Evolutionary conservation across 2,329 filamentous ascomycete species (phyloP).

Genomic region (Fusarium citri): DNA sequence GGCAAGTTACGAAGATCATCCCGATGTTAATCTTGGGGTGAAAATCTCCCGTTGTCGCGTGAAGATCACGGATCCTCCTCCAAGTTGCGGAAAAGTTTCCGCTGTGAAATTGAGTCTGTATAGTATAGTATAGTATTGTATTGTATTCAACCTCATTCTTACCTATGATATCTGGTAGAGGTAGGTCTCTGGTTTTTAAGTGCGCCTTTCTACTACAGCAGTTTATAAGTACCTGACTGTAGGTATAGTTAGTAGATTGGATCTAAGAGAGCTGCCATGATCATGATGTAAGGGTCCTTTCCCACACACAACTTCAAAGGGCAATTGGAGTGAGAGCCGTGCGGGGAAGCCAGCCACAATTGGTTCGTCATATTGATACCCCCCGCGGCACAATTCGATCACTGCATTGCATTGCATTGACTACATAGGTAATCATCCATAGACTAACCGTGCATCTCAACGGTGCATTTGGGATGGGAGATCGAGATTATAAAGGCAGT

Average conservation of each 20-base stretch:
- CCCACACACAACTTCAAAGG: neutral
- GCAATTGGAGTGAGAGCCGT: constrained; percentile 33
- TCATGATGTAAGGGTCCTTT: neutral
- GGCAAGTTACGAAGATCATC: constrained; percentile 18
- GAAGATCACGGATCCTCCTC: neutral
- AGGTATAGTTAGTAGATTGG: too few relatives aligned
- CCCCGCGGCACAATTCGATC: constrained; percentile 5
- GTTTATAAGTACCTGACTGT: neutral
- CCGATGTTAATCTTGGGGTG: constrained; percentile 8
- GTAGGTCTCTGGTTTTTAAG: neutral
- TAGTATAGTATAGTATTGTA: too few relatives aligned
- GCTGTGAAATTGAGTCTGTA: neutral
- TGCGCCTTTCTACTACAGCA: neutral
- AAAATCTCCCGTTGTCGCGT: constrained; percentile 28
- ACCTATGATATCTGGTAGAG: neutral
- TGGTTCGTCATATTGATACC: constrained; percentile 8
- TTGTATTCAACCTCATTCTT: neutral
- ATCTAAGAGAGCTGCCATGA: neutral
- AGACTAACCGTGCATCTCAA: neutral
- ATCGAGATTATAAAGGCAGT: constrained; percentile 7
- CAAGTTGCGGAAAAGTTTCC: neutral
- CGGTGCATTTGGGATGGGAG: neutral
- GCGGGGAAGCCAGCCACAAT: constrained; percentile 30
- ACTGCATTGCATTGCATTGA: constrained; percentile 2
- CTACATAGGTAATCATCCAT: neutral